Evolutionary conservation across 2,329 filamentous ascomycete genomes (phyloP), one percentile per base, ranked within the genome.

Genomic region (Cladosporium sp.): DNA sequence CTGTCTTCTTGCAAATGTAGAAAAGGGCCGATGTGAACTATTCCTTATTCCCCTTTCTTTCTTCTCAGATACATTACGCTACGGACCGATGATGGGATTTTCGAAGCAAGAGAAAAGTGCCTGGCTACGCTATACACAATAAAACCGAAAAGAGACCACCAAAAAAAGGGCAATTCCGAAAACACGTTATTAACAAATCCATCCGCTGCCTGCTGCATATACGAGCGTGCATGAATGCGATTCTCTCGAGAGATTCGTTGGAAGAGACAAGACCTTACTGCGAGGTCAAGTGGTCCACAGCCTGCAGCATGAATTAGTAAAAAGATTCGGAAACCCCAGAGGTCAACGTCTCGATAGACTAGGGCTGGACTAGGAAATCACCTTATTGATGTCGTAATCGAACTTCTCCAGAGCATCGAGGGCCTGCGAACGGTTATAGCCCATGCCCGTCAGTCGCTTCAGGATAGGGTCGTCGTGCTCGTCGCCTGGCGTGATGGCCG

Each of bases 371-470:
- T n/a, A n/a, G n/a, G 3, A 32, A 74, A 83, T 72, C 72, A 95
- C 92, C 81, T 88, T 89, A 70, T 95, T 90, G 66, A 96, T 78
- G 68, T 96, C 93, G 71, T 97, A 96, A 72, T 97, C 90, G 67
- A 87, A 95, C 68, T 92, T 91, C 75, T 97, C 92, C 65, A 97
- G 72, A 19, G 93, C 92, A 43, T 77, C 76, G 30, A 96, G 72
- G 13, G 89, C 86, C 43, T 88, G 83, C 7, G 76, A 73, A 25
- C 92, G 78, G 4, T 82, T 71, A 65, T 94, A 97, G 0, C 92
- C 92, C 90, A 97, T 95, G 8, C 81, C 78, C 1, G 88, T 95
- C 63, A 97, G 69, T 59, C 90, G 84, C 75, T 95, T 94, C 58
- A 97, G 72, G 50, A 95, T 92, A 7, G 89, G 86, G 64, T 97